Percentiles rank a stretch among this genome's conserved stretches.
Evolutionary conservation across 352 stramenopile species (phyloP).

Genomic region (Globisporangium okanoganense): DNA sequence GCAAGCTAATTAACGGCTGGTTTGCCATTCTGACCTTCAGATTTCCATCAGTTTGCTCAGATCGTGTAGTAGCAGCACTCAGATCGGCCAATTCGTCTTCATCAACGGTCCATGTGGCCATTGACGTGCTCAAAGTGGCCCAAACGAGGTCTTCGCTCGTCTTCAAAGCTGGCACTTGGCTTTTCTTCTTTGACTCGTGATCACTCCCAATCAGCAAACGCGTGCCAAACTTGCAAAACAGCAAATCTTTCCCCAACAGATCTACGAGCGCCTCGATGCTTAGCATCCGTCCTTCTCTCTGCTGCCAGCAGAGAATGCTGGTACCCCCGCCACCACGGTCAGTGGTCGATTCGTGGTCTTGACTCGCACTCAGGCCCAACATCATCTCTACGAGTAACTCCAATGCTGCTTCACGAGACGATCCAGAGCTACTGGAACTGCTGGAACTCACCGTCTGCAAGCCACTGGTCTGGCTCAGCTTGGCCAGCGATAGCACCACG

Average conservation of each 20-base stretch:
- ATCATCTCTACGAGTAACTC: slow-evolving; percentile 51
- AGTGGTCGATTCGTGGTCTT: slow-evolving; percentile 4
- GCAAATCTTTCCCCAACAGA: slow-evolving; percentile 33
- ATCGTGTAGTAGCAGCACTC: background rate
- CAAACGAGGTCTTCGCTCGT: background rate
- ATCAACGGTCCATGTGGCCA: slow-evolving; percentile 36
- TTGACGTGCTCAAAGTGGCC: background rate
- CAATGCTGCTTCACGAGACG: slow-evolving; percentile 12
- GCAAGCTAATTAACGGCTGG: background rate
- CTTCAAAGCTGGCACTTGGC: too few species aligned
- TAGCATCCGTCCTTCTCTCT: slow-evolving; percentile 63
- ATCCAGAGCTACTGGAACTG: background rate
- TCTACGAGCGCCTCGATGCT: slow-evolving; percentile 53
- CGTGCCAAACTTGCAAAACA: slow-evolving; percentile 10
- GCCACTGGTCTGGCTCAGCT: slow-evolving; percentile 16
- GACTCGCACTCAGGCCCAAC: slow-evolving; percentile 26
- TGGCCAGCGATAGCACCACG: slow-evolving; percentile 44
- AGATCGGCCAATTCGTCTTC: slow-evolving; percentile 16
- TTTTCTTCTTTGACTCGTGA: background rate
- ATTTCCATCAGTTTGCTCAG: background rate
- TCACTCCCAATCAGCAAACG: background rate
- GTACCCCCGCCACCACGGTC: slow-evolving; percentile 1
- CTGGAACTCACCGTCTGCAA: background rate
- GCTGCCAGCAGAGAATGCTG: slow-evolving; percentile 49
- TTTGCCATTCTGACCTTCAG: too few species aligned